Evolutionary conservation across 2,329 filamentous ascomycete genomes (phyloP).

Genomic region (Scleromitrula shiraiana): DNA sequence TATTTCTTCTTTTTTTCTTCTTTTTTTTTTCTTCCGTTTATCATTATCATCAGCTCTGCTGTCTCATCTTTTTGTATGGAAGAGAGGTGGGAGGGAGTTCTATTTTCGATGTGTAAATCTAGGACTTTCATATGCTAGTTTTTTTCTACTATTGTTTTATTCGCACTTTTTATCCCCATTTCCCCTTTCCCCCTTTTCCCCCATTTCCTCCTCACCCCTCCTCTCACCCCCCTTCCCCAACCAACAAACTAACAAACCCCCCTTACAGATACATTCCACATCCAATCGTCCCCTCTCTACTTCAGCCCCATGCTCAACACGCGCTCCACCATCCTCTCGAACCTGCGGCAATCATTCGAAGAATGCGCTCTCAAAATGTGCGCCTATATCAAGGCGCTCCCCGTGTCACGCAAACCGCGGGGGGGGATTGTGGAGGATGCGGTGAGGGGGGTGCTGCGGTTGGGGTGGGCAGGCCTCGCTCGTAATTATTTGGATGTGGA

Average conservation of each 20-base stretch:
- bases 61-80: too few relatives aligned
- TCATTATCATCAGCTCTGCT: too few relatives aligned
- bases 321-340: slow-evolving; percentile 55
- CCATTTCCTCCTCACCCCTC: not conserved
- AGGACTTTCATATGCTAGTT: not conserved
- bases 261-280: slow-evolving; percentile 59
- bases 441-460: slow-evolving; percentile 17
- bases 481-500: too few relatives aligned
- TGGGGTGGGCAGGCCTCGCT: too few relatives aligned
- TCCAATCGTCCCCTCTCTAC: slow-evolving; percentile 78
- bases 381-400: slow-evolving; percentile 53
- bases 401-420: slow-evolving; percentile 46
- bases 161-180: not conserved
- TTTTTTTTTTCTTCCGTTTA: not conserved
- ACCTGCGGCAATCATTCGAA: slow-evolving; percentile 65
- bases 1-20: too few relatives aligned
- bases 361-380: too few relatives aligned
- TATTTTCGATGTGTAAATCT: not conserved
- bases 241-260: not conserved
- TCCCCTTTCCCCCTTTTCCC: not conserved
- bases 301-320: slow-evolving; percentile 76
- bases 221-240: not conserved
- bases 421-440: slow-evolving; percentile 44
- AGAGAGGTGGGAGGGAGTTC: not conserved
- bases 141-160: not conserved